Evolutionary conservation across 768 basidiomycete species (phyloP).

Genomic region (Tremella fuciformis): DNA sequence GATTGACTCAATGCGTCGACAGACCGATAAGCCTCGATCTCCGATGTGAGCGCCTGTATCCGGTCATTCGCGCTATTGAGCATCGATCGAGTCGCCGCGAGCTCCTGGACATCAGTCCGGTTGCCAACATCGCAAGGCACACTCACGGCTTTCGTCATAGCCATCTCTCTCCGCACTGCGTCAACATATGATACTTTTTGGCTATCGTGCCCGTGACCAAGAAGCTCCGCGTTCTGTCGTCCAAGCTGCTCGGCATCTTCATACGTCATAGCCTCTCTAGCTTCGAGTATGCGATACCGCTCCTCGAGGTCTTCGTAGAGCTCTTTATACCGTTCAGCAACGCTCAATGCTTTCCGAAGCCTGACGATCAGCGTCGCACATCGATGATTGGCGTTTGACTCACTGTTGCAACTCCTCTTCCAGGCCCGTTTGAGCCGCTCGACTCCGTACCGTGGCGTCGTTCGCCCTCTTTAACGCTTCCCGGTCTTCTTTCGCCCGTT

Average conservation of each 20-base stretch:
- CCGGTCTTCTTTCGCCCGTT: slow-evolving; percentile 19
- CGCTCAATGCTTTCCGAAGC: slow-evolving; percentile 58
- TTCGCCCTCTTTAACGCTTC: slow-evolving; percentile 35
- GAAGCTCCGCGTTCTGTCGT: slow-evolving; percentile 77
- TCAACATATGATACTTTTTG: slow-evolving; percentile 87
- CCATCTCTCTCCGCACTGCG: slow-evolving; percentile 71
- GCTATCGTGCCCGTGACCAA: slow-evolving; percentile 77
- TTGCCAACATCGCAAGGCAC: neutral
- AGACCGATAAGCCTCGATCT: slow-evolving; percentile 34
- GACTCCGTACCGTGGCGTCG: slow-evolving; percentile 37
- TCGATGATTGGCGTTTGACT: slow-evolving; percentile 40
- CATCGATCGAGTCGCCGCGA: slow-evolving; percentile 36
- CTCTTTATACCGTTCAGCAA: slow-evolving; percentile 66
- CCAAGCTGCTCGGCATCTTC: slow-evolving; percentile 73
- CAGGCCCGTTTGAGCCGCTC: slow-evolving; percentile 67
- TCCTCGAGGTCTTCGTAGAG: slow-evolving; percentile 67
- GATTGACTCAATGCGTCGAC: slow-evolving; percentile 16
- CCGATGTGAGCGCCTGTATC: slow-evolving; percentile 20
- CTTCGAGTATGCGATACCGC: slow-evolving; percentile 64
- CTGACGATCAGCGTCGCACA: slow-evolving; percentile 42
- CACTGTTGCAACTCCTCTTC: slow-evolving; percentile 68
- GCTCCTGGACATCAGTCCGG: slow-evolving; percentile 27
- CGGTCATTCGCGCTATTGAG: slow-evolving; percentile 36
- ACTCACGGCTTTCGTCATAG: slow-evolving; percentile 75
- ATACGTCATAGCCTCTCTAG: slow-evolving; percentile 72